Evolutionary conservation across 352 stramenopile species (phyloP).

Genomic region (Phytophthora foliorum): DNA sequence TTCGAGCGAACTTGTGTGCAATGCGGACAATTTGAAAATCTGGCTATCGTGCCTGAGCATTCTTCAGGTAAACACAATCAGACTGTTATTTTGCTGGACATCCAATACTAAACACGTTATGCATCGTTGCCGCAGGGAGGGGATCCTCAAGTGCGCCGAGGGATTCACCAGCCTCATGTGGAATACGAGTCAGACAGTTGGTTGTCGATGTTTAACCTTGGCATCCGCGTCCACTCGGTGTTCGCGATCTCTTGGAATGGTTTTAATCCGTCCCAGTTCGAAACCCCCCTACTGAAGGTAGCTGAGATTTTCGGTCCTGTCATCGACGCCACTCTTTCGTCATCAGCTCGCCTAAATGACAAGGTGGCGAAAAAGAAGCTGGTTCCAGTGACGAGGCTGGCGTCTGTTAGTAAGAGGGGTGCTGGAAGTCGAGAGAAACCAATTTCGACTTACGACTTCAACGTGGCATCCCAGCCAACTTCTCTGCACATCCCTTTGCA

Average conservation of each 20-base stretch:
- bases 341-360: slow-evolving; percentile 61
- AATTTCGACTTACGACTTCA: slow-evolving; percentile 69
- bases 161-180: slow-evolving; percentile 81
- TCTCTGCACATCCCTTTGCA: slow-evolving; percentile 88
- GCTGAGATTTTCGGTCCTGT: slow-evolving; percentile 62
- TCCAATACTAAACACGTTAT: slow-evolving; percentile 15
- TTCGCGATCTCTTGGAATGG: slow-evolving; percentile 85
- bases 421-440: slow-evolving; percentile 26
- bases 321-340: slow-evolving; percentile 49
- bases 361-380: slow-evolving; percentile 64
- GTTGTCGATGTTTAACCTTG: slow-evolving; percentile 91
- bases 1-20: slow-evolving; percentile 82
- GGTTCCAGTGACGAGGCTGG: slow-evolving; percentile 44
- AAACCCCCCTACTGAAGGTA: slow-evolving; percentile 40
- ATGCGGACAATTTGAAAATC: slow-evolving; percentile 68
- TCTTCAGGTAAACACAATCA: slow-evolving; percentile 55
- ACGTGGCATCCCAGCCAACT: slow-evolving; percentile 63
- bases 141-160: slow-evolving; percentile 75
- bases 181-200: slow-evolving; percentile 92
- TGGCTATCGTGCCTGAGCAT: slow-evolving; percentile 80
- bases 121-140: slow-evolving; percentile 59
- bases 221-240: slow-evolving; percentile 87
- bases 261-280: slow-evolving; percentile 55
- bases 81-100: slow-evolving; percentile 2
- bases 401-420: slow-evolving; percentile 20